These are phyloP conservation scores for Hypoxylon trugodes DNA, from an alignment of 495 filamentous ascomycete species.

Conservation along the genomic window DNA sequence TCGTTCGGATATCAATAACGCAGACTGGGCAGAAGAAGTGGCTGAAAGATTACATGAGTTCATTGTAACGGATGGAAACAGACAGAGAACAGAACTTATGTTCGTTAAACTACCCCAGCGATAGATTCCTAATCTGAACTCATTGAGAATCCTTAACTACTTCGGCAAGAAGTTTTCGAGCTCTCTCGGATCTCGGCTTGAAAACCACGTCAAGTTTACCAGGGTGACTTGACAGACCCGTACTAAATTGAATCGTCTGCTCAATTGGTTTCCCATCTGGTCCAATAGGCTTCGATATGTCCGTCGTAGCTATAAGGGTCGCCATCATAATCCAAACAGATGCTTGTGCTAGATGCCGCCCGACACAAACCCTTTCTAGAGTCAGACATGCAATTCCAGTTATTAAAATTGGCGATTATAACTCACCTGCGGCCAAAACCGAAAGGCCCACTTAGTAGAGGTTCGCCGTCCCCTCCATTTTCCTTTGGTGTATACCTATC, in stretches of 20 bases:
- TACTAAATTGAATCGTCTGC: conserved; percentile 37
- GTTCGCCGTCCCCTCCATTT: conserved; percentile 59
- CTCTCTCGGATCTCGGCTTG: conserved; percentile 31
- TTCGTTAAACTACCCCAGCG: not conserved
- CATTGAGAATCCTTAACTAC: conserved; percentile 22
- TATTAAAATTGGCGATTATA: not conserved
- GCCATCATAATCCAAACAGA: conserved; percentile 42
- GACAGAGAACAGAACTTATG: not conserved
- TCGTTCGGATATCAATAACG: conserved; percentile 51
- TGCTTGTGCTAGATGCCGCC: conserved; percentile 37
- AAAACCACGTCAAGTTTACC: conserved; percentile 38
- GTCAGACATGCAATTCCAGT: not conserved
- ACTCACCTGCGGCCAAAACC: conserved; percentile 56
- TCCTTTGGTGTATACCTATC: conserved; percentile 54
- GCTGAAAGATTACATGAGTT: conserved; percentile 36
- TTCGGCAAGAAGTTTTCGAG: conserved; percentile 21
- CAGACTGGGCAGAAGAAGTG: conserved; percentile 51
- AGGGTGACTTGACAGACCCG: conserved; percentile 38
- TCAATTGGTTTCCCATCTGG: conserved; percentile 31
- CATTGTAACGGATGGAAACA: conserved; percentile 10
- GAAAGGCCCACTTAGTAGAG: conserved; percentile 59
- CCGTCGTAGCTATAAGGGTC: conserved; percentile 36
- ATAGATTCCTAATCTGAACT: not conserved
- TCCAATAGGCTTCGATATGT: conserved; percentile 37
- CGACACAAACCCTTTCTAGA: conserved; percentile 30